Conservation (phyloP, 208 protist species). For the Vickermania spadyakhi region DNA sequence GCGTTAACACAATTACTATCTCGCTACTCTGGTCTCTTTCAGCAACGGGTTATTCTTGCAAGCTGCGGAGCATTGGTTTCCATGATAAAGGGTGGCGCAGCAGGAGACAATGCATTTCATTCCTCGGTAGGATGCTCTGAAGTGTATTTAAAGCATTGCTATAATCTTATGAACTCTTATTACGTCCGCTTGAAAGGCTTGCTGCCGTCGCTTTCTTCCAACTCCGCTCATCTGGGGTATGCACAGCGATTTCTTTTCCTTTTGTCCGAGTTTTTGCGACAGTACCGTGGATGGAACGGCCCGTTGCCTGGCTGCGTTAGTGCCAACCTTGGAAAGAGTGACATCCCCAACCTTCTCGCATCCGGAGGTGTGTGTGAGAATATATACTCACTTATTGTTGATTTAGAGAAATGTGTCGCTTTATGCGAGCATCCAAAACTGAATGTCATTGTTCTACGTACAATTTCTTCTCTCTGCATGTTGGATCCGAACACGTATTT, state of each 20-base stretch:
- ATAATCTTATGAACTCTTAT: constrained; percentile 82
- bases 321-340: constrained; percentile 11
- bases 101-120: constrained; percentile 19
- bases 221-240: constrained; percentile 52
- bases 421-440: constrained; percentile 3
- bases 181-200: constrained; percentile 52
- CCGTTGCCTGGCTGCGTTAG: constrained; percentile 16
- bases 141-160: constrained; percentile 69
- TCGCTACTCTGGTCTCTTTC: constrained; percentile 71
- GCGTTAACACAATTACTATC: constrained; percentile 53
- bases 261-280: constrained; percentile 74
- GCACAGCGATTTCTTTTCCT: constrained; percentile 81
- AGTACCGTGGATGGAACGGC: constrained; percentile 68
- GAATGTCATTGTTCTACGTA: constrained; percentile 51
- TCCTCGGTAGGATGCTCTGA: constrained; percentile 16
- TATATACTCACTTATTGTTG: constrained; percentile 43
- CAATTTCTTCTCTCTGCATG: constrained; percentile 73
- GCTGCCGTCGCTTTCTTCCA: constrained; percentile 25
- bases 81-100: constrained; percentile 58
- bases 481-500: constrained; percentile 68
- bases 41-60: constrained; percentile 69
- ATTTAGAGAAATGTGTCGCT: constrained; percentile 14
- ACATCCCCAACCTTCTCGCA: constrained; percentile 37
- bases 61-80: constrained; percentile 48
- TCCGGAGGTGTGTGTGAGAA: constrained; percentile 63